A percentile compares a stretch with the other conserved stretches of the same genome.
phyloP scores from a whole-genome alignment of 495 filamentous ascomycete species.

The Parathielavia hyrcaniae region DNA sequence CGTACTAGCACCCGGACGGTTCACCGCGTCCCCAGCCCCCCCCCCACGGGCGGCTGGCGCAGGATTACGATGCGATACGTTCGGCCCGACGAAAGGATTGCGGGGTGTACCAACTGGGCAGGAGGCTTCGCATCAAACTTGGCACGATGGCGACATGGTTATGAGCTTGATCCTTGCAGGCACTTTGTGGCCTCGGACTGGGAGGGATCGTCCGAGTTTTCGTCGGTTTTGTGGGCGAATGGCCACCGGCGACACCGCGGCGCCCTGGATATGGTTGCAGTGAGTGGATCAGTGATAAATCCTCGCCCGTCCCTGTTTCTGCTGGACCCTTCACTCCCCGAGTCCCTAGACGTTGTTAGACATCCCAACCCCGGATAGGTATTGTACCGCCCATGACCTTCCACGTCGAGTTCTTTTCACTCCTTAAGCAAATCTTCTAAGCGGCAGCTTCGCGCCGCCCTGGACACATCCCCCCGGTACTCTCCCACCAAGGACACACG shows the following conservation, averaged over 20 bases:
- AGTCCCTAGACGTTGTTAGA: no score
- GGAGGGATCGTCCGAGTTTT: no score
- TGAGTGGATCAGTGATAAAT: neutral
- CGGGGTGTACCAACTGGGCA: neutral
- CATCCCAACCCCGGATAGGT: no score
- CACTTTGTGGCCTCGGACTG: neutral
- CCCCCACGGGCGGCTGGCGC: neutral
- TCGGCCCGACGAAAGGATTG: neutral
- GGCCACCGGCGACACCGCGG: neutral
- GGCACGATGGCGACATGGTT: neutral
- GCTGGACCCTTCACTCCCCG: neutral
- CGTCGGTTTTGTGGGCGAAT: neutral
- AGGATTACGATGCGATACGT: no score
- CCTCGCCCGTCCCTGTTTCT: neutral
- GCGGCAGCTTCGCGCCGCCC: neutral
- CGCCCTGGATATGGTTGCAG: neutral
- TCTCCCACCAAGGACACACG: neutral
- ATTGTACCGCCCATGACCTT: slow-evolving; percentile 34
- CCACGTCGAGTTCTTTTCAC: slow-evolving; percentile 40
- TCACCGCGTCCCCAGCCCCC: neutral
- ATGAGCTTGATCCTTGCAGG: neutral
- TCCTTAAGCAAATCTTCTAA: slow-evolving; percentile 38
- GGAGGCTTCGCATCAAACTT: neutral
- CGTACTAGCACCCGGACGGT: no score
- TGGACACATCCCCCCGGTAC: neutral